These are phyloP conservation scores for Mercurialis annua DNA, from an alignment of 345 rosid genomes.

Conservation along the genomic window DNA sequence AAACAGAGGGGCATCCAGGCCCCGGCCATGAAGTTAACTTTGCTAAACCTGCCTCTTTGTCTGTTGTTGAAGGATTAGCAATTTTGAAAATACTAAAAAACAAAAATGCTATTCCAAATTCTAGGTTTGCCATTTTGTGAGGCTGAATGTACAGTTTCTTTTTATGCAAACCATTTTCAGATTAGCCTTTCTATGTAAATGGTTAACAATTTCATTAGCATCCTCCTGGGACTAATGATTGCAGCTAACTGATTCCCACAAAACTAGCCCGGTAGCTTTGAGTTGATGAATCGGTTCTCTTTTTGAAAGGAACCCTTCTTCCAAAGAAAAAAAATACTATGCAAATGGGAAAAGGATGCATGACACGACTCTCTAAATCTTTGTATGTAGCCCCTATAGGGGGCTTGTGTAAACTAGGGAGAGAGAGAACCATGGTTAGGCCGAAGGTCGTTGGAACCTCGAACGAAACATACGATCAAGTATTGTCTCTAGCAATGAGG, in stretches of 20 bases:
- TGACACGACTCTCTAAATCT: conserved; percentile 33
- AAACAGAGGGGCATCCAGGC: conserved; percentile 25
- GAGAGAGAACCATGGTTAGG: conserved; percentile 83
- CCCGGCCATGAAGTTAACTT: conserved; percentile 12
- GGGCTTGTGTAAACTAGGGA: conserved; percentile 41
- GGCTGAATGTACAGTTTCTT: conserved; percentile 46
- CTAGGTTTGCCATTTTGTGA: conserved; percentile 37
- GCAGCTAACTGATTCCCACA: conserved; percentile 19
- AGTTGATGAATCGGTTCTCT: conserved; percentile 44
- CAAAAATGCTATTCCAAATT: conserved; percentile 22
- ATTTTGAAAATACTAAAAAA: conserved; percentile 9
- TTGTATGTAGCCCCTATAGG: conserved; percentile 51
- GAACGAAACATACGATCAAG: conserved; percentile 26
- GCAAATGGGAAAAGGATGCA: conserved; percentile 27
- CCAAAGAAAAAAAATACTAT: conserved; percentile 22
- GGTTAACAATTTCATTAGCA: conserved; percentile 27
- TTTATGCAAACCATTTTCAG: conserved; percentile 44
- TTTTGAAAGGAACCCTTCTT: conserved; percentile 37
- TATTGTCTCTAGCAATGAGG: conserved; percentile 56
- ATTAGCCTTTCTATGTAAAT: conserved; percentile 57
- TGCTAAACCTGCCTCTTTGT: conserved; percentile 38
- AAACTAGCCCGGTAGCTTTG: conserved; percentile 42
- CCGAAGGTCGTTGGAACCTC: conserved; percentile 54
- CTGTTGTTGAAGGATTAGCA: conserved; percentile 43
- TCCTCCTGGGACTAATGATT: conserved; percentile 22